These are phyloP conservation scores for Senna siamea DNA, from an alignment of 306 rosid species.

Conservation along the genomic window DNA sequence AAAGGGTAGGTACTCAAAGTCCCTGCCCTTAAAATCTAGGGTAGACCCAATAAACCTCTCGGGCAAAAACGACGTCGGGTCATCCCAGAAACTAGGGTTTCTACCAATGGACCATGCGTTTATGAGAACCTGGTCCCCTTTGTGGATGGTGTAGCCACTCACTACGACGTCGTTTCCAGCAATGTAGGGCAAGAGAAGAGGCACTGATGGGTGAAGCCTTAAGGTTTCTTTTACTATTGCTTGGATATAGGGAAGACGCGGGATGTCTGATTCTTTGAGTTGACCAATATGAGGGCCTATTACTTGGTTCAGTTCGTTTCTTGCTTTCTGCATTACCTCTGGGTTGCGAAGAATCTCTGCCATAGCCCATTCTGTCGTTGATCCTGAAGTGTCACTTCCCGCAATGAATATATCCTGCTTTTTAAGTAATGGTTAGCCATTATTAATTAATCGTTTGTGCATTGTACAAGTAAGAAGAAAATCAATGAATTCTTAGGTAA, in stretches of 20 bases:
- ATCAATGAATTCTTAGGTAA: too few relatives aligned
- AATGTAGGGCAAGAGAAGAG: constrained; percentile 63
- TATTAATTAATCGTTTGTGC: too few relatives aligned
- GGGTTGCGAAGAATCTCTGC: constrained; percentile 60
- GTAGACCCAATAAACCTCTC: constrained; percentile 49
- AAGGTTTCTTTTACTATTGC: constrained; percentile 68
- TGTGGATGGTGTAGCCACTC: constrained; percentile 47
- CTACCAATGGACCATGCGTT: constrained; percentile 70
- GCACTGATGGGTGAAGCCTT: constrained; percentile 58
- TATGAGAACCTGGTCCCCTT: constrained; percentile 52
- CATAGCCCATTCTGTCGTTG: constrained; percentile 73
- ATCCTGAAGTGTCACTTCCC: constrained; percentile 65
- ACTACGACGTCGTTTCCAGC: constrained; percentile 49
- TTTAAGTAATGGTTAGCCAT: too few relatives aligned
- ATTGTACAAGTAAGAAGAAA: too few relatives aligned
- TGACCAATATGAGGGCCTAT: constrained; percentile 32
- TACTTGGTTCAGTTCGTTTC: constrained; percentile 42
- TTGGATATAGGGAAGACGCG: constrained; percentile 51
- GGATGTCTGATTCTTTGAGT: constrained; percentile 58
- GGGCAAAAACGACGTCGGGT: constrained; percentile 46
- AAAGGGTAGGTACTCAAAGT: constrained; percentile 63
- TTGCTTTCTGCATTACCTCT: constrained; percentile 43
- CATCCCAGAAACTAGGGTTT: constrained; percentile 49
- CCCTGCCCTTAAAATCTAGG: constrained; percentile 53
- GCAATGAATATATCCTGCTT: constrained; percentile 67